These are phyloP conservation scores for Lasiodiplodia sp. DNA, from an alignment of 2,329 filamentous ascomycete genomes.

Conservation along the genomic window DNA sequence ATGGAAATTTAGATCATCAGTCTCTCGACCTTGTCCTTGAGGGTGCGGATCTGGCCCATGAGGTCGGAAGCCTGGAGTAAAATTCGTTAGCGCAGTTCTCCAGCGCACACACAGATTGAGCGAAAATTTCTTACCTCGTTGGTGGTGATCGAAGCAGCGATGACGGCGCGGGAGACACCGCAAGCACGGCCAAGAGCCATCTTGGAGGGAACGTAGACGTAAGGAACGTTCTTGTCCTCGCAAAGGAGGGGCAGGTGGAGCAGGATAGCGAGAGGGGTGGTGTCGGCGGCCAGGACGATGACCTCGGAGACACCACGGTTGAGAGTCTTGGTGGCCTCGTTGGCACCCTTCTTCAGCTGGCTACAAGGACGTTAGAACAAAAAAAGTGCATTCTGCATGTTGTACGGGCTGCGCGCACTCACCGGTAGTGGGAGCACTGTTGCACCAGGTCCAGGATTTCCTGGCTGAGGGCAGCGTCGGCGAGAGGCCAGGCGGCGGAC, in stretches of 20 bases:
- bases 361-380: constrained; percentile 33
- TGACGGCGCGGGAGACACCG: constrained; percentile 87
- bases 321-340: constrained; percentile 80
- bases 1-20: constrained; percentile 74
- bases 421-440: constrained; percentile 37
- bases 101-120: neutral
- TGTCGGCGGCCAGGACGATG: constrained; percentile 88
- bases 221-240: constrained; percentile 79
- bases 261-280: constrained; percentile 79
- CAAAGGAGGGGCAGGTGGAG: constrained; percentile 80
- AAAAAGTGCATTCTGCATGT: constrained; percentile 1
- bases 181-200: constrained; percentile 87
- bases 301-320: constrained; percentile 92
- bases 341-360: constrained; percentile 89
- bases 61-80: constrained; percentile 64
- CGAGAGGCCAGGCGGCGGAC: constrained; percentile 45
- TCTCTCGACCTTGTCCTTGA: constrained; percentile 96
- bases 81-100: neutral
- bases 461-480: constrained; percentile 57
- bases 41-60: constrained; percentile 81
- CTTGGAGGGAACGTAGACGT: constrained; percentile 82
- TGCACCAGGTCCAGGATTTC: constrained; percentile 51
- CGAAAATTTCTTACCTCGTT: constrained; percentile 44
- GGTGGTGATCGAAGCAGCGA: constrained; percentile 85
- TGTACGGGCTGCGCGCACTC: neutral